Percentiles rank a stretch among this genome's conserved stretches.
Conservation (phyloP, 129 eudicot species). For the Scalesia atractyloides region DNA sequence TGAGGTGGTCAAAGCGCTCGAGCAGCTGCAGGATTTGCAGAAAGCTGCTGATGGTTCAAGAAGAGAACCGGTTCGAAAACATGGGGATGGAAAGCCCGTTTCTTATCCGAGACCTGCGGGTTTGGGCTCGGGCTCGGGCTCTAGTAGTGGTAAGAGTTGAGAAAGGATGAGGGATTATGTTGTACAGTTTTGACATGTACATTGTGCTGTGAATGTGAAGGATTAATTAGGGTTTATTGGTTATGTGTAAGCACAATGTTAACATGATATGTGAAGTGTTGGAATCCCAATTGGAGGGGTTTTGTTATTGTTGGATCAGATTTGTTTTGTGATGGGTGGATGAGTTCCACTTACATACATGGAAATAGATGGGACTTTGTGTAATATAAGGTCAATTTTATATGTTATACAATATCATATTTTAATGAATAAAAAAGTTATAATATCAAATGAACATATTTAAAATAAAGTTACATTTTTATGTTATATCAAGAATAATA, state of each 20-base stretch:
- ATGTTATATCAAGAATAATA: no score
- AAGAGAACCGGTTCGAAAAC: constrained; percentile 32
- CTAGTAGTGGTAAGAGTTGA: constrained; percentile 20
- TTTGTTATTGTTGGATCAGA: constrained; percentile 11
- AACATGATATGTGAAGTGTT: neutral
- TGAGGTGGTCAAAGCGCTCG: constrained; percentile 64
- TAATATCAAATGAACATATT: no score
- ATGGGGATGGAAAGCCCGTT: constrained; percentile 14
- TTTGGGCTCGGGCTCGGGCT: constrained; percentile 10
- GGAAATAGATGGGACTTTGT: neutral
- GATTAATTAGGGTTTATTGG: neutral
- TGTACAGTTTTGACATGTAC: constrained; percentile 29
- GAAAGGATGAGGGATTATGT: neutral
- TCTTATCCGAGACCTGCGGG: constrained; percentile 26
- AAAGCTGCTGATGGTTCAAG: constrained; percentile 36
- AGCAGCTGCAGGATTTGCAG: constrained; percentile 58
- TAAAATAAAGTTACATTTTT: no score
- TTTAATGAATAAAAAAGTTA: no score
- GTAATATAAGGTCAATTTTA: neutral
- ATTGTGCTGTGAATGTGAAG: constrained; percentile 17
- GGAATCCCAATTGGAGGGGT: constrained; percentile 10
- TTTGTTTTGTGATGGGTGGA: constrained; percentile 5
- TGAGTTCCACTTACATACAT: neutral
- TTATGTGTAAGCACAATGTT: no score
- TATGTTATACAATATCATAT: neutral